Base-by-base conservation (phyloP, 768 basidiomycete genomes). In the Trametes meyenii region DNA sequence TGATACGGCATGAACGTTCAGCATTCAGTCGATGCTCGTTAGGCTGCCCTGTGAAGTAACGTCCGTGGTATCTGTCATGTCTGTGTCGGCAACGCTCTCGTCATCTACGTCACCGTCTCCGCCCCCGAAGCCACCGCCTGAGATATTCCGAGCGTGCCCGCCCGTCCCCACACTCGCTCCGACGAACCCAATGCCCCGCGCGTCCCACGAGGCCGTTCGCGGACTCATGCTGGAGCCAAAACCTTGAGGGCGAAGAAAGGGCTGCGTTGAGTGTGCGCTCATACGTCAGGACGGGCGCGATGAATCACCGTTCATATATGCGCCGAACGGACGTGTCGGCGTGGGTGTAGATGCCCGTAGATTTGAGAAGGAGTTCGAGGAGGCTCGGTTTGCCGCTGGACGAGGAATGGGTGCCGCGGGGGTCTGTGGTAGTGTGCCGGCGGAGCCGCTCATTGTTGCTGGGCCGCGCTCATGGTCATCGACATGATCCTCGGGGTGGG, bases 221-320 rank as follows among this genome's bases (percentile, higher is more conserved):
- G 70, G 67, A 48, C 68, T 65, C 39, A 72, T 67, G 59, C 56
- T 53, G 39, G 64, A 13, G 45, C 45, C 64, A 39, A 71, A 52
- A 64, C 69, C 69, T 68, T 63, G 39, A 51, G 52, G 55, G 40
- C 33, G 55, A 44, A 67, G 49, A 59, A 64, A 60, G 52, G 54
- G 55, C 42, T 53, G 24, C 52, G 62, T 64, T 65, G 61, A 64
- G 61, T 55, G 62, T 52, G 45, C 24, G 64, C 56, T 56, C 60
- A n/a, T 35, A 58, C 24, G 48, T 59, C 68, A 78, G 69, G 75
- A 77, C 55, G 69, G 73, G 54, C 72, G 71, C 72, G 73, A 73
- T 73, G 74, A 80, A 77, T 77, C 76, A 81, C 82, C 82, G 63
- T 84, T 83, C 74, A 77, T 74, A 67, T 72, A 64, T 51, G 61